These are phyloP conservation scores for Monosporascus sp. DNA, from an alignment of 2,329 filamentous ascomycete species.

Conservation along the genomic window DNA sequence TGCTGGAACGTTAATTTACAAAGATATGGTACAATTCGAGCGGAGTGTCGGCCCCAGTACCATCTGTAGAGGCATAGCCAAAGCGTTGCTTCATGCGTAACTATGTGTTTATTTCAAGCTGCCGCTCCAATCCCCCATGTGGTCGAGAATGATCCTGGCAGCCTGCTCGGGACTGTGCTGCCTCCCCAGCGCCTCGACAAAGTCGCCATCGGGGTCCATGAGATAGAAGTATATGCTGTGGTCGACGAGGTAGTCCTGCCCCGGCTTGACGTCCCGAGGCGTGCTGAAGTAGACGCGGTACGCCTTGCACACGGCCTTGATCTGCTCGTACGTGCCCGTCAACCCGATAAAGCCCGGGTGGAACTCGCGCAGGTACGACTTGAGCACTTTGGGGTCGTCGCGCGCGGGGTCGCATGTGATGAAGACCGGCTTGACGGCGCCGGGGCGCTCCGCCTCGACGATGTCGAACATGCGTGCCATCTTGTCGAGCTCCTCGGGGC, in stretches of 20 bases:
- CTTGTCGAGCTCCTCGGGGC: constrained; percentile 97
- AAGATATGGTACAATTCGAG: not conserved
- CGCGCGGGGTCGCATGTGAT: constrained; percentile 93
- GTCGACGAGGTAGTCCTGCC: constrained; percentile 95
- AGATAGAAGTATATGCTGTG: constrained; percentile 99
- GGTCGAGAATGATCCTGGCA: constrained; percentile 75
- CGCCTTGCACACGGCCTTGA: constrained; percentile 90
- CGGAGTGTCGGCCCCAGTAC: not conserved
- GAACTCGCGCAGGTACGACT: constrained; percentile 85
- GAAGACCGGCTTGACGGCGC: constrained; percentile 70
- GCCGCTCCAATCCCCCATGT: constrained; percentile 62
- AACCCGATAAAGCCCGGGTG: constrained; percentile 80
- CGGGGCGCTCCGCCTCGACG: constrained; percentile 47
- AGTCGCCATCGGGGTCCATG: constrained; percentile 98
- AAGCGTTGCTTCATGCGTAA: not conserved
- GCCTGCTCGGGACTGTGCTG: constrained; percentile 89
- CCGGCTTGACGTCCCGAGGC: constrained; percentile 78
- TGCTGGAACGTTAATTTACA: not conserved
- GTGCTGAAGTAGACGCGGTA: constrained; percentile 98
- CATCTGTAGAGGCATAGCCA: too few species aligned
- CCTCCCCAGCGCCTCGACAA: constrained; percentile 91
- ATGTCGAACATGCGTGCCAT: constrained; percentile 93
- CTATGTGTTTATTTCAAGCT: constrained; percentile 2
- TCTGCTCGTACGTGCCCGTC: constrained; percentile 88
- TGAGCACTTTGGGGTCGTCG: constrained; percentile 79